phyloP scores from a whole-genome alignment of 2,329 filamentous ascomycete species.

The Pseudonectria foliicola region DNA sequence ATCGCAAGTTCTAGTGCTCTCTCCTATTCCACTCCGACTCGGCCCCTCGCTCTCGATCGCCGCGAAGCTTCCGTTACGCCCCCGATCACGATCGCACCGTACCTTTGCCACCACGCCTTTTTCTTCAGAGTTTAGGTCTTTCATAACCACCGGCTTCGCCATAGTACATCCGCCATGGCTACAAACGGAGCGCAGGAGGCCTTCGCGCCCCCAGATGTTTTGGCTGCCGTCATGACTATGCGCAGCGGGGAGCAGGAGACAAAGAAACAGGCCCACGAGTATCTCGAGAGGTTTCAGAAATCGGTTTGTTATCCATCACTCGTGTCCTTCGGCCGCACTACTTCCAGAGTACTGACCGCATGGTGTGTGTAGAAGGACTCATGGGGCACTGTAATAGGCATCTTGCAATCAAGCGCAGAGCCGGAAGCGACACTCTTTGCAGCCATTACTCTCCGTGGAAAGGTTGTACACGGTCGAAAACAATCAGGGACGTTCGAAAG shows the following conservation, averaged over 20 bases:
- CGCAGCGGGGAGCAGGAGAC: constrained; percentile 72
- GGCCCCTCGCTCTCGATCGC: background rate
- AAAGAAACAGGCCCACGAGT: constrained; percentile 88
- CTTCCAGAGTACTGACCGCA: constrained; percentile 7
- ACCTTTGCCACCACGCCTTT: constrained; percentile 9
- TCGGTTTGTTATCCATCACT: constrained; percentile 52
- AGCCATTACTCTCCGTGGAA: constrained; percentile 94
- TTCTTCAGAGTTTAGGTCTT: constrained; percentile 1
- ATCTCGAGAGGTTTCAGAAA: constrained; percentile 93
- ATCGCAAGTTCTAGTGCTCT: constrained; percentile 1
- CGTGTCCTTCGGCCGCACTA: background rate
- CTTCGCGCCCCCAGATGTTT: constrained; percentile 68
- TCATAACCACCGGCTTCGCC: constrained; percentile 2
- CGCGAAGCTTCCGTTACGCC: constrained; percentile 18
- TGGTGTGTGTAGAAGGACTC: constrained; percentile 64
- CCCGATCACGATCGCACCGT: constrained; percentile 14
- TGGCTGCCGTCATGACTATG: constrained; percentile 88
- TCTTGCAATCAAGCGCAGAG: constrained; percentile 75
- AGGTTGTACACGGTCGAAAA: constrained; percentile 48
- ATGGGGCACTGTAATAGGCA: constrained; percentile 81
- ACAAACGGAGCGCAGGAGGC: constrained; percentile 57
- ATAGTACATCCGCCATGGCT: constrained; percentile 49
- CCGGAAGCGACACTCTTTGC: constrained; percentile 89
- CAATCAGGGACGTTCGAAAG: background rate
- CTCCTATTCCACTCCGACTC: background rate